Base-by-base conservation (phyloP, 163 green algal species). In the Prototheca stagnorum region DNA sequence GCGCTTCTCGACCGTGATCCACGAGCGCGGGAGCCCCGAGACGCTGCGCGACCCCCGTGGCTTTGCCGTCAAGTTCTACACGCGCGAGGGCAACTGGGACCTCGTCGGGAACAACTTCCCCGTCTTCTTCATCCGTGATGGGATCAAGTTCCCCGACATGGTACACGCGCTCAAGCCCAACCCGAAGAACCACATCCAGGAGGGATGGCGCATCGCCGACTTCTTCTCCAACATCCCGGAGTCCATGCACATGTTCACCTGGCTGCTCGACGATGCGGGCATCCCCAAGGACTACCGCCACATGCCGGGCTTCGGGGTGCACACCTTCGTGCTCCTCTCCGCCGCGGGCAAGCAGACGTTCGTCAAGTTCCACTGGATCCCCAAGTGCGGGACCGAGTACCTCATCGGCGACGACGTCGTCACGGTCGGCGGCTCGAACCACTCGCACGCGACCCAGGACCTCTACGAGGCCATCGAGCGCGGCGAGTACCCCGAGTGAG, bases 11-110 rank as follows among this genome's bases (percentile, higher is more conserved):
- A 93, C 85, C 6, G 85, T 95, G 14, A 79, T 88, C 45, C 78
- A 88, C 54, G 84, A 93, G 67, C 62, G 76, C 9, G 87, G 87
- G 24, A 90, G 68, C 2, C 83, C 87, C 2, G 86, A 96, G 65
- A 93, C 85, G 3, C 64, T 93, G 28, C 74, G 87, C 11, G 87
- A 96, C 62, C 85, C 85, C 2, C 77, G 87, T 22, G 87, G 87
- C 21, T 96, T 96, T 70, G 85, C 87, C 1, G 77, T 95, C 43
- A 96, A 96, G 74, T 95, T 96, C 49, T 96, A 96, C 72, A 95
- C 87, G 0, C 68, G 81, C 12, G 81, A 95, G 63, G 84, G 85
- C 44, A 93, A 92, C 71, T 93, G 74, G 35, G 80, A 92, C 67
- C 61, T 90, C 64, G 80, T 92, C 24, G 86, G 81, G 43, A 95